Evolutionary conservation across 805 yeast species (phyloP).

Genomic region (Candida suzukii): DNA sequence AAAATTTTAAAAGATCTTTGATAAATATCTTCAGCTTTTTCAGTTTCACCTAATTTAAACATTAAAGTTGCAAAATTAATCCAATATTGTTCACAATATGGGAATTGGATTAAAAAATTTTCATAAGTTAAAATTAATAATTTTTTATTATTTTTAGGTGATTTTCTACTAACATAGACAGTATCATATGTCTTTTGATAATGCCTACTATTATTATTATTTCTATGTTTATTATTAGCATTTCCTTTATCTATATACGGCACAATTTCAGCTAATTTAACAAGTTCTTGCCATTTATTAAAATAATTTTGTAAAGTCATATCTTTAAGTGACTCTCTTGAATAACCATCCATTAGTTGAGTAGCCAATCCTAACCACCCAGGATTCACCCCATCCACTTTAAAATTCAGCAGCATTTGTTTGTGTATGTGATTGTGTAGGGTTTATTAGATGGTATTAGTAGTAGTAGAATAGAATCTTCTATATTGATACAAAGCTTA

Average conservation of each 20-base stretch:
- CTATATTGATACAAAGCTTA: no score
- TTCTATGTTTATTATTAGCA: neutral
- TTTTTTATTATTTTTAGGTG: slow-evolving; percentile 17
- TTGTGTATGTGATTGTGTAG: neutral
- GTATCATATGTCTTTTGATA: neutral
- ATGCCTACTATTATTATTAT: neutral
- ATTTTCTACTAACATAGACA: neutral
- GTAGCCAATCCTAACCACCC: slow-evolving; percentile 28
- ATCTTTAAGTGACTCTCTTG: neutral
- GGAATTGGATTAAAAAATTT: slow-evolving; percentile 38
- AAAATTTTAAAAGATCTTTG: slow-evolving; percentile 30
- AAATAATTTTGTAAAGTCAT: slow-evolving; percentile 15
- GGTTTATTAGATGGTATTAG: no score
- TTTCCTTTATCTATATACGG: slow-evolving; percentile 3
- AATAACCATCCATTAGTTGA: slow-evolving; percentile 21
- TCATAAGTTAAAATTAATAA: slow-evolving; percentile 33
- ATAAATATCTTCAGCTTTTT: slow-evolving; percentile 29
- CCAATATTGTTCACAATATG: slow-evolving; percentile 51
- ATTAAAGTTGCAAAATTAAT: slow-evolving; percentile 44
- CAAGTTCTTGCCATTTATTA: slow-evolving; percentile 29
- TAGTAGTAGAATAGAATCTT: no score
- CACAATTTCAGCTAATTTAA: slow-evolving; percentile 25
- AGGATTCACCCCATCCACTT: slow-evolving; percentile 12
- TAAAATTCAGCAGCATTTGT: slow-evolving; percentile 5
- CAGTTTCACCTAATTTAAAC: slow-evolving; percentile 36